phyloP scores from a whole-genome alignment of 345 rosid species.

The Salix exigua region DNA sequence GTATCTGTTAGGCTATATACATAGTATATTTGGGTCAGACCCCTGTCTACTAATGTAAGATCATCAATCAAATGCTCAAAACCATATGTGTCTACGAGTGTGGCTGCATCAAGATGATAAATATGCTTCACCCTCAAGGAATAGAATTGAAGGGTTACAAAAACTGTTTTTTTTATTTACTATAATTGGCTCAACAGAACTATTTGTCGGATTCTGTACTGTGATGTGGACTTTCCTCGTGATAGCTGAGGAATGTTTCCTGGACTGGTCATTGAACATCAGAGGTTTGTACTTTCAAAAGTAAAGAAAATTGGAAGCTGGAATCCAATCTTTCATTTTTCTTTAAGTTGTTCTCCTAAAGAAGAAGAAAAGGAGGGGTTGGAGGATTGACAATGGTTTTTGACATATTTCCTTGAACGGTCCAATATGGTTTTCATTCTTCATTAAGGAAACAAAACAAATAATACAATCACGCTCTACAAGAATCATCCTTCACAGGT shows the following conservation, averaged over 20 bases:
- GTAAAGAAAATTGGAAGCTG: background rate
- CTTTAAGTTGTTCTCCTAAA: background rate
- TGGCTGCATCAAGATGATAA: background rate
- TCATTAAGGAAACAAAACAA: conserved; percentile 12
- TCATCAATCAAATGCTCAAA: too few species aligned
- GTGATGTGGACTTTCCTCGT: background rate
- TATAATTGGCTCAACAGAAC: background rate
- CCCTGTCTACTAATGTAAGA: too few species aligned
- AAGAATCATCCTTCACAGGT: conserved; percentile 2
- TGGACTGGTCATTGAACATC: background rate
- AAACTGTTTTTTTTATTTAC: background rate
- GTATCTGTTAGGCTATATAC: too few species aligned
- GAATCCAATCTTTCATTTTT: background rate
- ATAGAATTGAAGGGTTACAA: background rate
- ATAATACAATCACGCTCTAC: conserved; percentile 3
- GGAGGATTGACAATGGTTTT: background rate
- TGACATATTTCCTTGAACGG: background rate
- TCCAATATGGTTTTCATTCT: background rate
- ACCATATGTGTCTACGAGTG: too few species aligned
- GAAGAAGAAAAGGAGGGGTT: background rate
- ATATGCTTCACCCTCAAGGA: background rate
- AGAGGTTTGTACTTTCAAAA: background rate
- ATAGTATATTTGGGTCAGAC: too few species aligned
- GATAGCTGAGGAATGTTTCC: background rate
- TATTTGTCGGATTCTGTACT: background rate